Evolutionary conservation across 2,329 filamentous ascomycete genomes (phyloP).

Genomic region (Fusarium odoratissimum): DNA sequence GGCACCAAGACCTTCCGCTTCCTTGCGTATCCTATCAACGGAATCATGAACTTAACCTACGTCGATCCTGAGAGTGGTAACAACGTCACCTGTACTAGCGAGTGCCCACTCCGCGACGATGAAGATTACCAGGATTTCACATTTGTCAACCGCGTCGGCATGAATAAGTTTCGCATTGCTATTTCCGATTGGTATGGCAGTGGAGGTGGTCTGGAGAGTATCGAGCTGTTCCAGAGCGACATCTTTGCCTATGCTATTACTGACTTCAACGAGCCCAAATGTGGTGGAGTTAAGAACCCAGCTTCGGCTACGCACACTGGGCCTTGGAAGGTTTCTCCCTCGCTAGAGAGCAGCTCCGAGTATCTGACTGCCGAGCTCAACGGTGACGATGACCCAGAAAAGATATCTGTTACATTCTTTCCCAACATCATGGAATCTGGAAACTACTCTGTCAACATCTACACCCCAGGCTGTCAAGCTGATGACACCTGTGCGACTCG

Average conservation of each 20-base stretch:
- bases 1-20: slow-evolving; percentile 91
- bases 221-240: slow-evolving; percentile 88
- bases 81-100: slow-evolving; percentile 78
- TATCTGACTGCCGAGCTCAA: slow-evolving; percentile 79
- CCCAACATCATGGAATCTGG: slow-evolving; percentile 90
- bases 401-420: slow-evolving; percentile 78
- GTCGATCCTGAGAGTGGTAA: slow-evolving; percentile 77
- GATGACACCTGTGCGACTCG: slow-evolving; percentile 81
- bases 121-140: slow-evolving; percentile 85
- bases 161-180: slow-evolving; percentile 87
- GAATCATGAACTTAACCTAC: slow-evolving; percentile 97
- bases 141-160: slow-evolving; percentile 88
- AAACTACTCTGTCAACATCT: slow-evolving; percentile 91
- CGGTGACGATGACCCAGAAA: slow-evolving; percentile 64
- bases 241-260: slow-evolving; percentile 88
- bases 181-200: slow-evolving; percentile 88
- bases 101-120: slow-evolving; percentile 85
- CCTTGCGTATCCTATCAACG: slow-evolving; percentile 84
- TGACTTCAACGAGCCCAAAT: slow-evolving; percentile 88
- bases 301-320: slow-evolving; percentile 78
- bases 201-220: slow-evolving; percentile 85
- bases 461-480: slow-evolving; percentile 88
- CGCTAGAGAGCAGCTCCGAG: slow-evolving; percentile 75
- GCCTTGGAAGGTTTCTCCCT: slow-evolving; percentile 77
- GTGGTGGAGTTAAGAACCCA: slow-evolving; percentile 69